Conservation (phyloP, 2,329 filamentous ascomycete genomes). For the Coniella lustricola region DNA sequence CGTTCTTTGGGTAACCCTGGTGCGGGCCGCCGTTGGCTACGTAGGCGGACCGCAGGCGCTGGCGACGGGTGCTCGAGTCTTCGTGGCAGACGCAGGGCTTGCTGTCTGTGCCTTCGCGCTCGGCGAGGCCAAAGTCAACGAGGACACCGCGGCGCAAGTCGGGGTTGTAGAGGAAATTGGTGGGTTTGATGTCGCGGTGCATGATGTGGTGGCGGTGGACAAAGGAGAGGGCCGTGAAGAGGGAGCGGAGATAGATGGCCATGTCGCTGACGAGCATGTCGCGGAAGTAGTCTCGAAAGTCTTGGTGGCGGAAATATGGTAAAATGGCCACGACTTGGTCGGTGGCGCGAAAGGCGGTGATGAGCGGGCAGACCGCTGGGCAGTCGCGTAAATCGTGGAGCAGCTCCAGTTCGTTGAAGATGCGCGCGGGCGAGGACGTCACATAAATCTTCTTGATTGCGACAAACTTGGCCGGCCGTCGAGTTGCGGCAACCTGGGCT, state of each 20-base stretch:
- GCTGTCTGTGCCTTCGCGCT: conserved; percentile 69
- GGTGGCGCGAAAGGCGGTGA: conserved; percentile 90
- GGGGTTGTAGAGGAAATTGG: conserved; percentile 92
- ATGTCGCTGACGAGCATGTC: conserved; percentile 83
- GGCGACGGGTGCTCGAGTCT: conserved; percentile 52
- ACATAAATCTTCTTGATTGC: conserved; percentile 99
- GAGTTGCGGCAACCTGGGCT: conserved; percentile 25
- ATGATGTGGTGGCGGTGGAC: conserved; percentile 82
- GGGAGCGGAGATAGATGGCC: conserved; percentile 78
- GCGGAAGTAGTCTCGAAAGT: conserved; percentile 92
- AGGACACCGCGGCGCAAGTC: conserved; percentile 75
- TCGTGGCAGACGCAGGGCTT: conserved; percentile 80
- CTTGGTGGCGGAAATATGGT: conserved; percentile 90
- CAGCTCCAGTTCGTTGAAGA: conserved; percentile 92
- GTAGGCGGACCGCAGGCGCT: conserved; percentile 51
- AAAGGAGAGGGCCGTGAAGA: conserved; percentile 77
- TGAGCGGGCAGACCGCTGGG: conserved; percentile 82
- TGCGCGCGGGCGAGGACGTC: conserved; percentile 86
- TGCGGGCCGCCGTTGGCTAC: conserved; percentile 48
- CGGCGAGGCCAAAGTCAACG: conserved; percentile 98
- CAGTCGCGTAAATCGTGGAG: conserved; percentile 80
- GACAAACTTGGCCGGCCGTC: conserved; percentile 61
- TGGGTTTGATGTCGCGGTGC: conserved; percentile 94
- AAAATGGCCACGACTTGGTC: conserved; percentile 94
- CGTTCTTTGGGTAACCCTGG: conserved; percentile 77